Conservation (phyloP, 345 rosid species). For the Chamaenerion angustifolium region DNA sequence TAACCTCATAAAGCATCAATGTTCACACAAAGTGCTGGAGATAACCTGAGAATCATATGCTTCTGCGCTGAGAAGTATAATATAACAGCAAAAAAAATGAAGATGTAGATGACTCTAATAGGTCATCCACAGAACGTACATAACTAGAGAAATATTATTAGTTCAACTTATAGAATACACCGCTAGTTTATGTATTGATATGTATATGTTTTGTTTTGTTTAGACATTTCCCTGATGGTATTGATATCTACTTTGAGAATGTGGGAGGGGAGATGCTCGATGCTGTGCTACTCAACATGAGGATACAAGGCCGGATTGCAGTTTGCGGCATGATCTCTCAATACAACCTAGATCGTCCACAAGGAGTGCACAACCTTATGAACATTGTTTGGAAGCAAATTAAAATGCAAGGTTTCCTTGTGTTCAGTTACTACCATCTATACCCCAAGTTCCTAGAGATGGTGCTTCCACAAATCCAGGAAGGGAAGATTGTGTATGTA, state of each 20-base stretch:
- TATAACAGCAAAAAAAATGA: too few species aligned
- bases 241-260: constrained; percentile 20
- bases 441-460: constrained; percentile 15
- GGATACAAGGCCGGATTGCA: constrained; percentile 12
- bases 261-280: constrained; percentile 25
- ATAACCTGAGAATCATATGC: too few species aligned
- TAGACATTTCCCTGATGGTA: constrained; percentile 13
- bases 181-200: not conserved
- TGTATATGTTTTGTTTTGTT: not conserved
- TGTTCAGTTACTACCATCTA: constrained; percentile 8
- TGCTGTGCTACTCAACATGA: constrained; percentile 20
- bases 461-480: constrained; percentile 15
- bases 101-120: too few species aligned
- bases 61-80: too few species aligned
- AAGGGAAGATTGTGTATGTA: constrained; percentile 11
- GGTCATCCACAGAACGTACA: too few species aligned
- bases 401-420: constrained; percentile 21
- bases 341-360: constrained; percentile 15
- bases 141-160: too few species aligned
- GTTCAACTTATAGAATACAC: too few species aligned
- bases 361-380: constrained; percentile 17
- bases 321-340: constrained; percentile 18
- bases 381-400: constrained; percentile 10
- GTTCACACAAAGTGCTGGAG: too few species aligned
- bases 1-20: not conserved